Percentiles rank a stretch among this genome's conserved stretches.
These are phyloP conservation scores for Pythium sukuiense DNA, from an alignment of 352 stramenopile genomes.

Conservation along the genomic window DNA sequence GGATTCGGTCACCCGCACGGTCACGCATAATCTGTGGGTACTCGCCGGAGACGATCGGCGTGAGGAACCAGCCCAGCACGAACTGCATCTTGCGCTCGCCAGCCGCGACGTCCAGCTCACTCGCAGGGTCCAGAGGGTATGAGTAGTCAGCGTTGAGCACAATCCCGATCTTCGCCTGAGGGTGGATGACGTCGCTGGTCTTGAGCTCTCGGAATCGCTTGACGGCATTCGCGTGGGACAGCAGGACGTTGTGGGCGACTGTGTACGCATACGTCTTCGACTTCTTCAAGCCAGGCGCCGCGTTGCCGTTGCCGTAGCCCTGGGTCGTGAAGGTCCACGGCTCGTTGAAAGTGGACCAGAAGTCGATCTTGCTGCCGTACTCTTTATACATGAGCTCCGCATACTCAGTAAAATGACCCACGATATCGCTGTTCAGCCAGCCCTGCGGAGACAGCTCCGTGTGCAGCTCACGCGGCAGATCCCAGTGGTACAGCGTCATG, in stretches of 20 bases:
- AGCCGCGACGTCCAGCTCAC: slow-evolving; percentile 47
- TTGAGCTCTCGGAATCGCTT: slow-evolving; percentile 85
- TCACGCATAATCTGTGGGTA: slow-evolving; percentile 92
- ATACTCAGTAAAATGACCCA: slow-evolving; percentile 86
- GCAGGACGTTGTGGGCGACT: slow-evolving; percentile 88
- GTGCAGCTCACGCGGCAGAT: slow-evolving; percentile 90
- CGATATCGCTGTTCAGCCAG: slow-evolving; percentile 58
- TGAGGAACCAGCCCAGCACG: slow-evolving; percentile 89
- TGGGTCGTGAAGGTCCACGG: slow-evolving; percentile 83
- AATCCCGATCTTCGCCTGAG: slow-evolving; percentile 89
- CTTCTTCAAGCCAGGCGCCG: slow-evolving; percentile 34
- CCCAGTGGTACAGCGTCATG: slow-evolving; percentile 97
- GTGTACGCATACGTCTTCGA: slow-evolving; percentile 49
- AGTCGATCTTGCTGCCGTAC: slow-evolving; percentile 91
- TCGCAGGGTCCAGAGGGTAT: slow-evolving; percentile 70
- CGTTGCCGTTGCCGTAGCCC: slow-evolving; percentile 81
- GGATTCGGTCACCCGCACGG: slow-evolving; percentile 72
- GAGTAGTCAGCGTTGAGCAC: slow-evolving; percentile 83
- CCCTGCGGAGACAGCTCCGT: slow-evolving; percentile 73
- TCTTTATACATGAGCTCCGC: slow-evolving; percentile 87
- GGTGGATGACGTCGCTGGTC: slow-evolving; percentile 30
- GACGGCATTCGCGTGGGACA: slow-evolving; percentile 88
- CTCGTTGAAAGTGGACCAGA: slow-evolving; percentile 97
- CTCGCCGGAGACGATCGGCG: slow-evolving; percentile 88
- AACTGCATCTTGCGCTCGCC: slow-evolving; percentile 88